Conservation (phyloP, 2,329 filamentous ascomycete species). For the Fusarium sp. region DNA sequence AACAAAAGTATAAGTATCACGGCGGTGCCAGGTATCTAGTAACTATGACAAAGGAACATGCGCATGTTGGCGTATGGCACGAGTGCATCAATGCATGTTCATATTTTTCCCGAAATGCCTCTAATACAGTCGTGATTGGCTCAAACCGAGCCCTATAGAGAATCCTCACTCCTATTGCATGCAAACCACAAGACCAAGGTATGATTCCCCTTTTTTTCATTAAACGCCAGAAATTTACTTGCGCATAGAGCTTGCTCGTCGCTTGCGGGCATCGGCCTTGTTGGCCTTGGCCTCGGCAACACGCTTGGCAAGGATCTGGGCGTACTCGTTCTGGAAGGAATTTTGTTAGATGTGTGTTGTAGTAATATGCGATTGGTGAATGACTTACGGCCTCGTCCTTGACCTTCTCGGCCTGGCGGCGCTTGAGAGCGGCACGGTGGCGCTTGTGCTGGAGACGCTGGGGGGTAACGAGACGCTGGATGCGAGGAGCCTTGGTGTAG, state of each 20-base stretch:
- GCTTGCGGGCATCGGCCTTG: slow-evolving; percentile 95
- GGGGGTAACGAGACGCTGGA: slow-evolving; percentile 99
- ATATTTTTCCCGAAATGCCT: slow-evolving; percentile 52
- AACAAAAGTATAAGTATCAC: neutral
- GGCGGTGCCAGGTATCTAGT: neutral
- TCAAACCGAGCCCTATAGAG: slow-evolving; percentile 48
- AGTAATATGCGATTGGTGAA: too few relatives aligned
- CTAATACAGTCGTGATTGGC: slow-evolving; percentile 54
- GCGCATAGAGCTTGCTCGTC: slow-evolving; percentile 93
- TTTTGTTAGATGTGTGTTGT: neutral
- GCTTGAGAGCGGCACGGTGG: slow-evolving; percentile 97
- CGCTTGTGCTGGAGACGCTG: slow-evolving; percentile 99
- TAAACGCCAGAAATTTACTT: slow-evolving; percentile 70
- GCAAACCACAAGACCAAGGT: slow-evolving; percentile 55
- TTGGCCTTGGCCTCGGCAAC: slow-evolving; percentile 94
- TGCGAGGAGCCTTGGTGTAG: slow-evolving; percentile 99
- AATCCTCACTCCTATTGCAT: slow-evolving; percentile 57
- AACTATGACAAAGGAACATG: slow-evolving; percentile 7
- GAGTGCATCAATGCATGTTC: slow-evolving; percentile 49
- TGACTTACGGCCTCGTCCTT: slow-evolving; percentile 97
- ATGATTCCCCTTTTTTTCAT: slow-evolving; percentile 51
- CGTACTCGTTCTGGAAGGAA: slow-evolving; percentile 87
- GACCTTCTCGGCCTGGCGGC: slow-evolving; percentile 93
- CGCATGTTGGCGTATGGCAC: slow-evolving; percentile 35
- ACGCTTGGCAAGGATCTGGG: slow-evolving; percentile 95